Percentiles rank a stretch among this genome's conserved stretches.
These are phyloP conservation scores for Xylaria castorea DNA, from an alignment of 495 filamentous ascomycete species.

Conservation along the genomic window DNA sequence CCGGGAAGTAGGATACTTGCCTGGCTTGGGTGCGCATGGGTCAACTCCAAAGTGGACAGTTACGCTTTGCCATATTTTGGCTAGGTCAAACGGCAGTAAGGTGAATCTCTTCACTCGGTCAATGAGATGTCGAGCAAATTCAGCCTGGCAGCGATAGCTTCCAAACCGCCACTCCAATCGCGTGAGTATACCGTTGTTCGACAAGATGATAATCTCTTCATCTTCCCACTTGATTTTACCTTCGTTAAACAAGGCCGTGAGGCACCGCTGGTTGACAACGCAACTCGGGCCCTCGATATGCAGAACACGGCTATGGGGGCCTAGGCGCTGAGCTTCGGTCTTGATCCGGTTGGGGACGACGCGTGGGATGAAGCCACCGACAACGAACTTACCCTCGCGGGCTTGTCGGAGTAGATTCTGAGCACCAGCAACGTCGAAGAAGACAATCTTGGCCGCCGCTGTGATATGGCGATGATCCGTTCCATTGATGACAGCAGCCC, in stretches of 20 bases:
- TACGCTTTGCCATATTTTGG: not conserved
- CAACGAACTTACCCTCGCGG: not conserved
- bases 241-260: slow-evolving; percentile 1
- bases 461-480: not conserved
- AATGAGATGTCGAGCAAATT: slow-evolving; percentile 14
- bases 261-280: slow-evolving; percentile 20
- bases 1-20: not conserved
- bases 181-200: not conserved
- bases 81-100: not conserved
- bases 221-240: no score
- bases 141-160: slow-evolving; percentile 29
- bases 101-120: slow-evolving; percentile 1
- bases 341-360: slow-evolving; percentile 21
- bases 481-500: slow-evolving; percentile 25
- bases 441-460: slow-evolving; percentile 24
- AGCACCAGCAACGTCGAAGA: slow-evolving; percentile 28
- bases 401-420: slow-evolving; percentile 22
- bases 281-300: slow-evolving; percentile 24
- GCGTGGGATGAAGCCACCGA: not conserved
- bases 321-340: not conserved
- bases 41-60: slow-evolving; percentile 26
- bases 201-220: slow-evolving; percentile 15
- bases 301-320: slow-evolving; percentile 19
- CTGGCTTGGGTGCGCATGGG: slow-evolving; percentile 19
- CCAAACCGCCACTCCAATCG: slow-evolving; percentile 33